Percentiles rank a stretch among this genome's conserved stretches.
Conservation (phyloP, 164 flowering plant species). For the Chimonanthus praecox region DNA sequence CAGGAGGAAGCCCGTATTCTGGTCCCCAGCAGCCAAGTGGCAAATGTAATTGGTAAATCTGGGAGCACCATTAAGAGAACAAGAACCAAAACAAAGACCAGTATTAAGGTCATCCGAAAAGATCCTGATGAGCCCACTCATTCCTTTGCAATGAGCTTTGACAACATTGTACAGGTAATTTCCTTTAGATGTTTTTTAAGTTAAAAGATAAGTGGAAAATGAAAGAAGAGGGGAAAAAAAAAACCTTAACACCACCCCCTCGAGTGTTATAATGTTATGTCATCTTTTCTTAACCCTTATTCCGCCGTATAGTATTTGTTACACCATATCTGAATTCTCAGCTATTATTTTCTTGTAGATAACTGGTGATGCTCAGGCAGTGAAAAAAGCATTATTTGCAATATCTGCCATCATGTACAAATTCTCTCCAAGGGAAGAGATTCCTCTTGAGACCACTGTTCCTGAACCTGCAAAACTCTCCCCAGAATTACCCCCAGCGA, state of each 20-base stretch:
- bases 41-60: constrained; percentile 86
- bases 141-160: constrained; percentile 89
- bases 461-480: background rate
- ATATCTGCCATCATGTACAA: constrained; percentile 87
- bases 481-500: constrained; percentile 65
- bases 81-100: constrained; percentile 61
- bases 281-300: background rate
- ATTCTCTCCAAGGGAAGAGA: constrained; percentile 74
- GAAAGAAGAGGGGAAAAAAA: background rate
- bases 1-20: constrained; percentile 71
- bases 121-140: constrained; percentile 69
- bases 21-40: constrained; percentile 88
- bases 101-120: constrained; percentile 58
- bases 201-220: background rate
- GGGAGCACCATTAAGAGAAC: constrained; percentile 76
- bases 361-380: constrained; percentile 68
- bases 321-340: background rate
- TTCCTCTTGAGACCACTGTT: constrained; percentile 71
- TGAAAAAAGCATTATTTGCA: constrained; percentile 75
- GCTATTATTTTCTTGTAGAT: constrained; percentile 35
- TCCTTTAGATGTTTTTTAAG: background rate
- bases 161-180: constrained; percentile 80
- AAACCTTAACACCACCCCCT: background rate
- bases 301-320: constrained; percentile 3
- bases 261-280: background rate